Percentiles rank a stretch among this genome's conserved stretches.
phyloP scores from a whole-genome alignment of 1,284 basidiomycete genomes.

The Puccinia sorghi region DNA sequence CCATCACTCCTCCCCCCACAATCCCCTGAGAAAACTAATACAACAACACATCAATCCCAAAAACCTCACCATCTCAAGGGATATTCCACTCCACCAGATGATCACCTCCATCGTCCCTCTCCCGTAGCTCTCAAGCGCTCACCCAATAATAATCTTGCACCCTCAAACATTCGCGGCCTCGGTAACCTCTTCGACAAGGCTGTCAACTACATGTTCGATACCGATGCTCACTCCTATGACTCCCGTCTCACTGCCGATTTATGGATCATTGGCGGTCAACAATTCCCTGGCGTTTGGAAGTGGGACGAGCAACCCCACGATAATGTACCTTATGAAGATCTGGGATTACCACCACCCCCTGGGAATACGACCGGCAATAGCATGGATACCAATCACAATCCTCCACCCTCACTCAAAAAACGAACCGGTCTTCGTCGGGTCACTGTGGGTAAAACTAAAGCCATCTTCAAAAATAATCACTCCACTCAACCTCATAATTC shows the following conservation, averaged over 20 bases:
- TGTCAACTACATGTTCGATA: slow-evolving; percentile 48
- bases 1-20: slow-evolving; percentile 59
- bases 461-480: slow-evolving; percentile 25
- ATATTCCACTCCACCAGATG: slow-evolving; percentile 71
- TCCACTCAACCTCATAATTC: background rate
- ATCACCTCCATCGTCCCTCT: slow-evolving; percentile 58
- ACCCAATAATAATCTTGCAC: slow-evolving; percentile 1
- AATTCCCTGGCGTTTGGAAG: slow-evolving; percentile 42
- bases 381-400: slow-evolving; percentile 3
- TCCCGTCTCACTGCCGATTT: slow-evolving; percentile 18
- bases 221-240: slow-evolving; percentile 41
- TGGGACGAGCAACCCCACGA: slow-evolving; percentile 18
- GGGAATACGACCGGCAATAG: background rate
- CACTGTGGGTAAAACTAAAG: slow-evolving; percentile 22
- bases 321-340: background rate
- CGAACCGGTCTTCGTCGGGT: slow-evolving; percentile 30
- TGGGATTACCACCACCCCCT: background rate
- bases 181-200: slow-evolving; percentile 48
- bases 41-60: slow-evolving; percentile 54
- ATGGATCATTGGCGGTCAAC: slow-evolving; percentile 48
- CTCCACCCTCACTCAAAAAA: slow-evolving; percentile 13
- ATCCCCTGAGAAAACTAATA: slow-evolving; percentile 62
- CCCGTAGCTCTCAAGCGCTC: slow-evolving; percentile 50
- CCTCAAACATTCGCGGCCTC: slow-evolving; percentile 22
- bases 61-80: slow-evolving; percentile 73